Evolutionary conservation across 202 grass and related monocot genomes (phyloP), one percentile per base, ranked within the genome.

Genomic region (Eragrostis tef): DNA sequence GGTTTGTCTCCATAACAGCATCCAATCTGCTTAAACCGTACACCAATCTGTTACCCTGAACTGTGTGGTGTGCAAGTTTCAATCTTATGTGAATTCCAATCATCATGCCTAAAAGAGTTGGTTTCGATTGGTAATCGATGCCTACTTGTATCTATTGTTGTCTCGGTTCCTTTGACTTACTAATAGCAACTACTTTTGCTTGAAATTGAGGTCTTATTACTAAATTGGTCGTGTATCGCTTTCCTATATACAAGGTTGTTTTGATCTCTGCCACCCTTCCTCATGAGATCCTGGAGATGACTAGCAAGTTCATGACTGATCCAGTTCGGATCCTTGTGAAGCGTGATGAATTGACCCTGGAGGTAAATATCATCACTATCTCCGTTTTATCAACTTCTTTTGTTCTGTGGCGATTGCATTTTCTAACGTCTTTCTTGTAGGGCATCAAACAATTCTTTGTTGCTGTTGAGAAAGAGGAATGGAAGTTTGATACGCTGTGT

Each of bases 371-470:
- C 1, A 17, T n/a, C 29, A 13, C 13, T 44, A 60, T 39, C 68
- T 53, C 54, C 31, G 20, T 49, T 79, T 64, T 24, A 64, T n/a
- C 20, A 31, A 19, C 15, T 22, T 17, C 34, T 78, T 9, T 43
- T 39, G 34, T 61, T 57, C 26, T 61, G 58, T 26, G 56, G 49
- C 16, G 44, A 19, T 41, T 63, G 53, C 8, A 7, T 75, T 5
- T 36, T 79, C 53, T 47, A 16, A 48, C 68, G 29, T 73, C 22
- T 45, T 71, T 58, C 44, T 79, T 71, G 44, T 22, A 97, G 93
- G 90, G 93, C 8, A 98, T 98, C 53, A 98, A 98, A 90, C 96
- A 98, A 90, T 98, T 98, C 66, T 98, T 98, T 86, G 96, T 95
- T 77, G 92, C 96, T 89, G 96, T 98, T 79, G 96, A 98, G 87